phyloP scores from a whole-genome alignment of 2,329 filamentous ascomycete genomes.

The Colletotrichum salicis region DNA sequence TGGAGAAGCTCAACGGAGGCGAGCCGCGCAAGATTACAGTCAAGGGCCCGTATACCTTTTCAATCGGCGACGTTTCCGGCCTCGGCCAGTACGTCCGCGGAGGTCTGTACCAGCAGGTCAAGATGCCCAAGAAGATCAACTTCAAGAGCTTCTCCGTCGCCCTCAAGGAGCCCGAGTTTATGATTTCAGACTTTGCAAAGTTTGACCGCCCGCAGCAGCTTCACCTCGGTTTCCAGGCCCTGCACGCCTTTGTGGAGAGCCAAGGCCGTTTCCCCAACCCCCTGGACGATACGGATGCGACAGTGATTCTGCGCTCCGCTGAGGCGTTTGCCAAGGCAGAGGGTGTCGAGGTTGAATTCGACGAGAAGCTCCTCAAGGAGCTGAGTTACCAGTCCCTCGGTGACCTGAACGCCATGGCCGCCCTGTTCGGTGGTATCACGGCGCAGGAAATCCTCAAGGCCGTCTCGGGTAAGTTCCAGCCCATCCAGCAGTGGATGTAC shows the following conservation, averaged over 20 bases:
- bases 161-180: slow-evolving; percentile 85
- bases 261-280: slow-evolving; percentile 83
- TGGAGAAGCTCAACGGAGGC: slow-evolving; percentile 86
- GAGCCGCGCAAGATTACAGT: slow-evolving; percentile 92
- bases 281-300: slow-evolving; percentile 85
- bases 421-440: slow-evolving; percentile 92
- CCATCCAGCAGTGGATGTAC: slow-evolving; percentile 96
- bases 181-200: slow-evolving; percentile 97
- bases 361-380: slow-evolving; percentile 93
- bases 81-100: slow-evolving; percentile 89
- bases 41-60: slow-evolving; percentile 97
- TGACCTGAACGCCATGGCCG: slow-evolving; percentile 90
- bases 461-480: slow-evolving; percentile 96
- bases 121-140: slow-evolving; percentile 94
- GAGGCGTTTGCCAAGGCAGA: slow-evolving; percentile 79
- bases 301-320: slow-evolving; percentile 79
- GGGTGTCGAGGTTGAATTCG: slow-evolving; percentile 82
- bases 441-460: slow-evolving; percentile 97
- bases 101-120: slow-evolving; percentile 93
- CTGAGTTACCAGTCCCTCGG: slow-evolving; percentile 94
- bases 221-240: slow-evolving; percentile 90
- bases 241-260: slow-evolving; percentile 83
- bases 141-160: slow-evolving; percentile 85
- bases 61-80: slow-evolving; percentile 90
- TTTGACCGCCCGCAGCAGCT: slow-evolving; percentile 94